Evolutionary conservation across 1,139 yeast genomes (phyloP).

Genomic region (Zygosaccharomyces sapae): DNA sequence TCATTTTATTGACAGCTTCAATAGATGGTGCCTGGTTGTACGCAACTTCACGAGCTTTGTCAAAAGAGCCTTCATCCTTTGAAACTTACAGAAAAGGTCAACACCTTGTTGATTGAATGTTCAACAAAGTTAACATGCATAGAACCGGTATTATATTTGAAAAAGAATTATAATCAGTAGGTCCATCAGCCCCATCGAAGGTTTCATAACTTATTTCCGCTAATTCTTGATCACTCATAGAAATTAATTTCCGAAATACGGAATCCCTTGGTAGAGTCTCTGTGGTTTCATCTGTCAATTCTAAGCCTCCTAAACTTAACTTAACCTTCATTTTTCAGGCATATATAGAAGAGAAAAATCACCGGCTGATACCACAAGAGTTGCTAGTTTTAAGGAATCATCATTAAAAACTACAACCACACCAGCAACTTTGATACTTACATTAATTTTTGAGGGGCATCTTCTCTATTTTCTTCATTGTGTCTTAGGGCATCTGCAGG

Average conservation of each 20-base stretch:
- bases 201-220: slow-evolving; percentile 85
- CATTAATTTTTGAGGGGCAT: slow-evolving; percentile 71
- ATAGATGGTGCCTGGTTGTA: slow-evolving; percentile 46
- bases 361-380: slow-evolving; percentile 72
- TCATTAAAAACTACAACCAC: slow-evolving; percentile 75
- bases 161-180: slow-evolving; percentile 54
- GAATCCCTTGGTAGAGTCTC: slow-evolving; percentile 61
- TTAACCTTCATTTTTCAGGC: slow-evolving; percentile 75
- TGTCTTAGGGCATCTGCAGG: slow-evolving; percentile 69
- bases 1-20: slow-evolving; percentile 48
- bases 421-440: slow-evolving; percentile 66
- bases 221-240: slow-evolving; percentile 76
- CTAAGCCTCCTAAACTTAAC: slow-evolving; percentile 76
- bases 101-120: slow-evolving; percentile 65
- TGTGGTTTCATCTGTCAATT: slow-evolving; percentile 71
- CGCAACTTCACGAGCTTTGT: slow-evolving; percentile 84
- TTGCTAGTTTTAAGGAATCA: slow-evolving; percentile 77
- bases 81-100: slow-evolving; percentile 71
- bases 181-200: slow-evolving; percentile 51
- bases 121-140: slow-evolving; percentile 73
- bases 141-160: slow-evolving; percentile 72
- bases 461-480: slow-evolving; percentile 51
- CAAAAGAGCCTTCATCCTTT: slow-evolving; percentile 85
- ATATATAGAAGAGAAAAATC: slow-evolving; percentile 60
- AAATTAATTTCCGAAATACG: slow-evolving; percentile 58